Evolutionary conservation across 1,284 basidiomycete species (phyloP), one percentile per base, ranked within the genome.

Genomic region (Apiotrichum mycotoxinovorans): DNA sequence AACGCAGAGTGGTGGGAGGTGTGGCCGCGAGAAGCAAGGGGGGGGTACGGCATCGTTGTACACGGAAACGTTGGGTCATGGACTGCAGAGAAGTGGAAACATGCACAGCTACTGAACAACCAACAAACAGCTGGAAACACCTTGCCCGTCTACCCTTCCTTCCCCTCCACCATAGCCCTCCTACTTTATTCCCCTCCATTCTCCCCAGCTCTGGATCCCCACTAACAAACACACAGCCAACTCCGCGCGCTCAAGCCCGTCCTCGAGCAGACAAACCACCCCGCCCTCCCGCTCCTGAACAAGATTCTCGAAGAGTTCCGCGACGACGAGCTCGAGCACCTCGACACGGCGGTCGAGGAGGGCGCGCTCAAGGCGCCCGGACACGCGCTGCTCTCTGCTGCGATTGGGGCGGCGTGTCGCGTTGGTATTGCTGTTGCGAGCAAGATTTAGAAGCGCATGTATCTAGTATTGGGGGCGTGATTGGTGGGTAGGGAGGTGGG

Each of bases 311-410:
- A 79, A 54, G 94, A 97, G 73, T 91, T 97, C 74, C 81, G 93
- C 58, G 93, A 97, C 74, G 94, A 98, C 70, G 94, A 98, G 72
- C 82, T 97, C 23, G 92, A 90, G 68, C 94, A 98, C 74, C 80
- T 98, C 60, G 89, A 97, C 69, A 91, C 87, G 17, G 94, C 94
- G 2, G 88, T 98, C 11, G 87, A 89, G 63, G 84, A 97, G 68
- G 84, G 91, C 69, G 87, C 90, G 18, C 94, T 97, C 74, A 84
- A 88, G 59, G 93, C 93, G 26, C 92, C 94, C 0, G 92, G 88
- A 18, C 93, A 98, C 75, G 90, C 91, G 4, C 78, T 98, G 46
- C 79, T 98, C 48, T 91, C 88, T 63, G 89, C 89, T 1, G 79
- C 93, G 14, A 83, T 98, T 20, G 92, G 89, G 1, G 82, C 80